phyloP scores from a whole-genome alignment of 331 rosid species.

The Phaseolus coccineus region DNA sequence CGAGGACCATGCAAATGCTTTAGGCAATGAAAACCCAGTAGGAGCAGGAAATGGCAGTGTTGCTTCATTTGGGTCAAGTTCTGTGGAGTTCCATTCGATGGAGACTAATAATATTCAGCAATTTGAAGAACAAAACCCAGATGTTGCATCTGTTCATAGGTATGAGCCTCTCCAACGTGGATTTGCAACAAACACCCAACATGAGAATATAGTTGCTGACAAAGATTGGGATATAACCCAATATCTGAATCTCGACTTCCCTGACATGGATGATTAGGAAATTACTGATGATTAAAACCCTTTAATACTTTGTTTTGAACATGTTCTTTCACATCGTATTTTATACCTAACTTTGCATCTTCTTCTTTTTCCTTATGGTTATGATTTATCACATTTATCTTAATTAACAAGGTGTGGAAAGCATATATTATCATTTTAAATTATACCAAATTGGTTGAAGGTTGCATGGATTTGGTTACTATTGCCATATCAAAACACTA shows the following conservation, averaged over 20 bases:
- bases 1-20: neutral
- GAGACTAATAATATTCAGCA: neutral
- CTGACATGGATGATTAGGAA: neutral
- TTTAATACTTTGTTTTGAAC: neutral
- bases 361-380: neutral
- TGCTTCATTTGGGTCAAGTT: neutral
- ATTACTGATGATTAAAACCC: neutral
- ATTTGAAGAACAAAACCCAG: neutral
- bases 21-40: neutral
- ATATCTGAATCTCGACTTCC: neutral
- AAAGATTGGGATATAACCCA: neutral
- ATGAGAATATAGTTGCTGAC: neutral
- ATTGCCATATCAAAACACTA: no score
- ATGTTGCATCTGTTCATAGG: neutral
- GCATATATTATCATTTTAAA: neutral
- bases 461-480: neutral
- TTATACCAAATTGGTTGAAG: neutral
- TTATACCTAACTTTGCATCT: neutral
- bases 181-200: neutral
- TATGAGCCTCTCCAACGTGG: neutral
- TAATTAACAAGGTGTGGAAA: neutral
- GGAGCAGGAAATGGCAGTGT: neutral
- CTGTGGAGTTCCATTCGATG: neutral
- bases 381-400: neutral
- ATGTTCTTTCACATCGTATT: neutral